Percentiles rank a stretch among this genome's conserved stretches.
These are phyloP conservation scores for Amoebophrya sp. DNA, from an alignment of 169 alveolate species.

Conservation along the genomic window DNA sequence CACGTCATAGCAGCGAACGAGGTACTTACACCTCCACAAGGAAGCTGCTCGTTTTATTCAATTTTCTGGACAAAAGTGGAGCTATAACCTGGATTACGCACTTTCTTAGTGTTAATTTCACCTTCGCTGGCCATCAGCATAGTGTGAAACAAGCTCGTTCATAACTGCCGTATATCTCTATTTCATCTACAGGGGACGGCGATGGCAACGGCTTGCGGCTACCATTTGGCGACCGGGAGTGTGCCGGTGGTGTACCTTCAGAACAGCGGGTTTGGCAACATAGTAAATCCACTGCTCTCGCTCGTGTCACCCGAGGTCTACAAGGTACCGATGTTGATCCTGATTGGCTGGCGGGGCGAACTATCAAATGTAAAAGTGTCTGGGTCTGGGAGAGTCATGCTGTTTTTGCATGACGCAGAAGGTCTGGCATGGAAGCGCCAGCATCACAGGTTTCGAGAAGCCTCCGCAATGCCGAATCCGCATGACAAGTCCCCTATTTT, in stretches of 20 bases:
- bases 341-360: slow-evolving; percentile 72
- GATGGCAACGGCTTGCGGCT: slow-evolving; percentile 64
- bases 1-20: background rate
- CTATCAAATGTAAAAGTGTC: no score
- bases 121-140: no score
- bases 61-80: no score
- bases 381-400: no score
- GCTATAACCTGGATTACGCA: no score
- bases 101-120: slow-evolving; percentile 59
- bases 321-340: slow-evolving; percentile 59
- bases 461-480: no score
- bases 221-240: slow-evolving; percentile 59
- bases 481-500: no score
- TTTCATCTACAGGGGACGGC: slow-evolving; percentile 58
- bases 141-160: no score
- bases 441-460: no score
- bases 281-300: slow-evolving; percentile 60
- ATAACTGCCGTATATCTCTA: no score
- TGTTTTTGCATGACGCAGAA: no score
- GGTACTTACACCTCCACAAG: background rate
- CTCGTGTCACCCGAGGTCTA: slow-evolving; percentile 60
- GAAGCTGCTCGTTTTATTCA: background rate
- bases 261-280: slow-evolving; percentile 65
- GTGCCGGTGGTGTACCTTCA: slow-evolving; percentile 62
- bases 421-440: no score